These are phyloP conservation scores for Beauveria scarabaeidicola DNA, from an alignment of 2,329 filamentous ascomycete species.

Conservation along the genomic window DNA sequence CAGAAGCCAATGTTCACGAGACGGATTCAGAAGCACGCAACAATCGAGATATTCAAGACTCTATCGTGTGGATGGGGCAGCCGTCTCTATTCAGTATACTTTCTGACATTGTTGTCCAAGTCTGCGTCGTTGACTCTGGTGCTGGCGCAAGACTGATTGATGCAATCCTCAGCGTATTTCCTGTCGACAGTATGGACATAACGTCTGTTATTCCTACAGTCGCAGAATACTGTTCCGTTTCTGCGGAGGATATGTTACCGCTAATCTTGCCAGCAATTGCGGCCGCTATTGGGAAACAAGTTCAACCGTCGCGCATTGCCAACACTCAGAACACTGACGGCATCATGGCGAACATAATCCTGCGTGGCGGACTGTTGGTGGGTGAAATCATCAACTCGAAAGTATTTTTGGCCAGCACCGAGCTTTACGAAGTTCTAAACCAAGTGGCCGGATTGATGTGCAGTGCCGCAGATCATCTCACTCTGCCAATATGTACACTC, in stretches of 20 bases:
- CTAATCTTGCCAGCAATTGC: slow-evolving; percentile 19
- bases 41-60: neutral
- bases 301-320: slow-evolving; percentile 1
- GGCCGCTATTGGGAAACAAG: slow-evolving; percentile 12
- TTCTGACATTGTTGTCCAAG: slow-evolving; percentile 14
- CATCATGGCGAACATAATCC: slow-evolving; percentile 14
- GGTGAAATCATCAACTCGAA: slow-evolving; percentile 14
- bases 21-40: neutral
- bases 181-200: slow-evolving; percentile 14
- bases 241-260: slow-evolving; percentile 13
- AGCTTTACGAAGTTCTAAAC: slow-evolving; percentile 16
- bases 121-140: slow-evolving; percentile 14
- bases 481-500: slow-evolving; percentile 14
- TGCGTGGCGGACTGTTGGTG: slow-evolving; percentile 16
- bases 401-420: slow-evolving; percentile 4
- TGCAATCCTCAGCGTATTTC: slow-evolving; percentile 15
- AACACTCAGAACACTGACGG: slow-evolving; percentile 7
- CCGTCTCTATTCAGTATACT: slow-evolving; percentile 15
- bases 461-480: slow-evolving; percentile 13
- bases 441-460: slow-evolving; percentile 16
- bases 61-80: neutral
- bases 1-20: neutral
- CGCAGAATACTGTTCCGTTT: slow-evolving; percentile 13
- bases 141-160: slow-evolving; percentile 18
- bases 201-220: slow-evolving; percentile 14